Base-by-base conservation (phyloP, 2,329 filamentous ascomycete genomes). In the Epichloe elymi region DNA sequence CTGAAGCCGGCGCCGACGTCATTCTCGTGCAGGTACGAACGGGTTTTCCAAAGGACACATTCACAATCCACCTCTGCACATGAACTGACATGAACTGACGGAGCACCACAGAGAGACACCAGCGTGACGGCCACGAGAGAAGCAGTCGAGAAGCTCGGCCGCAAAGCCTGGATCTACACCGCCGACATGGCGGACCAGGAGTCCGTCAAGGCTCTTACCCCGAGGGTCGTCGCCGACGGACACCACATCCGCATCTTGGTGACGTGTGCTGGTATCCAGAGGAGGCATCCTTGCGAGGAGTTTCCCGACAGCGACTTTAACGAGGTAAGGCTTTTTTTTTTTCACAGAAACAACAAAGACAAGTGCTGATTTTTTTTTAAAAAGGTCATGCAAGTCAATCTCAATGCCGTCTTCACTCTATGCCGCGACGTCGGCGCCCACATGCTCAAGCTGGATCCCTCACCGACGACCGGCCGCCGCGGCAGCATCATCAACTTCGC, bases 181-280 rank as follows among this genome's bases (percentile, higher is more conserved):
- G 81, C 80, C 17, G 85, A 91, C 67, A 79, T 90, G 26, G 72
- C 80, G 39, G 80, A 75, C 2, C 64, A 71, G n/a, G 60, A 69
- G 19, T 78, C 80, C 20, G 81, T 89, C 50, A 69, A 74, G n/a
- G 66, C 69, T 0, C 73, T 90, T 2, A 70, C 80, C 1, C 78
- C 82, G 23, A 68, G 69, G 19, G 66, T 89, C 51, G 70, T 86
- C n/a, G 68, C 72, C 41, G 79, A 82, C 60, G 77, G 76, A 46
- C 74, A 82, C 63, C 62, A 79, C 62, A 79, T 94, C 56, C 78
- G 86, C 62, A 86, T 94, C 61, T 78, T 95, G 7, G 71, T 95
- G 59, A 95, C 90, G 70, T 91, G 86, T 69, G 89, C 86, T 17
- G 89, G 89, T 26, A 90, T 95, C 63, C 89, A 95, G 67, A 76